These are phyloP conservation scores for Fraxinus excelsior DNA, from an alignment of 257 asterid genomes.

Conservation along the genomic window DNA sequence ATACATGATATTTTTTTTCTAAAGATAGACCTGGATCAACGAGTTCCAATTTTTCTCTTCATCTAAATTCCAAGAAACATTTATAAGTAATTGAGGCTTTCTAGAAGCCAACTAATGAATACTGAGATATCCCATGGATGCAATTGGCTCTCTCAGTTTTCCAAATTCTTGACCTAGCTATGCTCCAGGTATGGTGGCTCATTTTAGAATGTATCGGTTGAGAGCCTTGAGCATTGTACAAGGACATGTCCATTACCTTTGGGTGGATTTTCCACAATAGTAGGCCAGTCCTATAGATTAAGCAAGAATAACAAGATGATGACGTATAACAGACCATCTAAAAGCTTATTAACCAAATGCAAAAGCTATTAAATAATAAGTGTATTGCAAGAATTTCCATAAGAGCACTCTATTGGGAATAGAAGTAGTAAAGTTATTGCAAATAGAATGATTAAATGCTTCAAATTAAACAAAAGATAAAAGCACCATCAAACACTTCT, in stretches of 20 bases:
- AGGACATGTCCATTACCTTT: neutral
- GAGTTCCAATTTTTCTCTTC: neutral
- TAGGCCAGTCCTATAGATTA: neutral
- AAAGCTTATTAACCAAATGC: neutral
- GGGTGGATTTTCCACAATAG: neutral
- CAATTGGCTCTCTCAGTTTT: neutral
- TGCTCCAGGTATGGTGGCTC: neutral
- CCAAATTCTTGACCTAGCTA: neutral
- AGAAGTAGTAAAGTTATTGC: neutral
- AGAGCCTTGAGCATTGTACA: neutral
- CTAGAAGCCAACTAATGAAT: neutral
- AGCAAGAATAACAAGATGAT: neutral
- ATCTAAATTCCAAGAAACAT: neutral
- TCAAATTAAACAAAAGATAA: slow-evolving; percentile 6
- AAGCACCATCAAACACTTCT: neutral
- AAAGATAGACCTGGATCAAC: neutral
- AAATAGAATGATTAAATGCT: neutral
- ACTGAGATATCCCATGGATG: neutral
- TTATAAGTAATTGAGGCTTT: neutral
- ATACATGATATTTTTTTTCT: neutral
- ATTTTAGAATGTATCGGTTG: neutral
- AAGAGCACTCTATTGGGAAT: neutral
- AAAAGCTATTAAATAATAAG: neutral
- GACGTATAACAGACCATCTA: neutral
- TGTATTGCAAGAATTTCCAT: neutral